A percentile compares a stretch with the other conserved stretches of the same genome.
phyloP scores from a whole-genome alignment of 164 flowering plant species.

The Nymphaea colorata region DNA sequence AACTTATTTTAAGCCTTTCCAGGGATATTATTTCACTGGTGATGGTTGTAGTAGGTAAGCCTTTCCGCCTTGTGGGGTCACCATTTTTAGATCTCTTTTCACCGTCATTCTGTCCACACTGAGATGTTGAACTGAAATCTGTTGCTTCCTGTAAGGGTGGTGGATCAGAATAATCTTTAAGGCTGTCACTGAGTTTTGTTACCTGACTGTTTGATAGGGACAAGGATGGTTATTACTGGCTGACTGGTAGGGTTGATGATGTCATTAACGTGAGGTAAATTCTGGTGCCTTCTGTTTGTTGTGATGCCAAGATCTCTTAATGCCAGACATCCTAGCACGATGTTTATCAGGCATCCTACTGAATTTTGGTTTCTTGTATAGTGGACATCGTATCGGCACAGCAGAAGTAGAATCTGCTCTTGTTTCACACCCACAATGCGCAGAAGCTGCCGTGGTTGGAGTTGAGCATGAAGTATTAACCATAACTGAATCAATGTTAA shows the following conservation, averaged over 20 bases:
- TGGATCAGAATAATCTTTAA: neutral
- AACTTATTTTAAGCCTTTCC: constrained; percentile 87
- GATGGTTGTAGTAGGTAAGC: constrained; percentile 93
- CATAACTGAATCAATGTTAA: neutral
- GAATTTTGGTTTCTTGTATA: constrained; percentile 13
- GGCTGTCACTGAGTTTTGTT: neutral
- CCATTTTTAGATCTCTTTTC: no score
- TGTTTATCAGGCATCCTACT: neutral
- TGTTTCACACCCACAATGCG: constrained; percentile 94
- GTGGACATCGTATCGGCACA: constrained; percentile 99
- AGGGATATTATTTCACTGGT: constrained; percentile 84
- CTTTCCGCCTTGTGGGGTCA: neutral
- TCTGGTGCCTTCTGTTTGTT: neutral
- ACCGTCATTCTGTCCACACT: neutral
- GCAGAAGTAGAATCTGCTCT: constrained; percentile 99
- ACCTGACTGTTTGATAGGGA: constrained; percentile 39
- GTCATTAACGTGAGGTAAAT: constrained; percentile 94
- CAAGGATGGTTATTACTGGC: constrained; percentile 96
- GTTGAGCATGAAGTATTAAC: constrained; percentile 86
- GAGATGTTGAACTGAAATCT: neutral
- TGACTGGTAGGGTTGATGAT: constrained; percentile 98
- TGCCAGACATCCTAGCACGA: no score
- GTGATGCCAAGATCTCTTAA: no score
- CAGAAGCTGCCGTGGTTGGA: constrained; percentile 99
- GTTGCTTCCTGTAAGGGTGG: neutral